phyloP scores from a whole-genome alignment of 2,329 filamentous ascomycete genomes.

The Stachybotrys chartarum region DNA sequence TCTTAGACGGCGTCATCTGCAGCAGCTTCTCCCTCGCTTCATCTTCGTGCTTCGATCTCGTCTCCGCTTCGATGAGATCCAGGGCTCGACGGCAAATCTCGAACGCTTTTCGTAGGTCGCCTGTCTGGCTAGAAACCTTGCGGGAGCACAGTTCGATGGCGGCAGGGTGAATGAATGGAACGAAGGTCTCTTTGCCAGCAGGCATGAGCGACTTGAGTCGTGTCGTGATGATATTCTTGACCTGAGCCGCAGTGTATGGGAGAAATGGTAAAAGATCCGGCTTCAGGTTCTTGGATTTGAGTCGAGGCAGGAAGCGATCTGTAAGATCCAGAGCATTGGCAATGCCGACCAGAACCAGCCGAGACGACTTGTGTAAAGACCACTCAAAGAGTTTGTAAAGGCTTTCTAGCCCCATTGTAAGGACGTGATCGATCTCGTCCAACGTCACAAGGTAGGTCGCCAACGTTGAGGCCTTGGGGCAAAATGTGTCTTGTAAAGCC shows the following conservation, averaged over 20 bases:
- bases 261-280: slow-evolving; percentile 86
- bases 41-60: slow-evolving; percentile 63
- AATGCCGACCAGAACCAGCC: slow-evolving; percentile 80
- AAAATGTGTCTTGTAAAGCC: slow-evolving; percentile 63
- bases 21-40: slow-evolving; percentile 48
- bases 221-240: slow-evolving; percentile 77
- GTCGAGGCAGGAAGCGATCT: slow-evolving; percentile 84
- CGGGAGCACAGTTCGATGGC: slow-evolving; percentile 91
- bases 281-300: slow-evolving; percentile 89
- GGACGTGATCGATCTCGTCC: slow-evolving; percentile 91
- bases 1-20: slow-evolving; percentile 63
- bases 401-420: slow-evolving; percentile 81
- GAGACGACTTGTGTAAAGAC: slow-evolving; percentile 76
- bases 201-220: slow-evolving; percentile 72
- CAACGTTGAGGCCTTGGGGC: slow-evolving; percentile 48
- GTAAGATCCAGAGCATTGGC: slow-evolving; percentile 95
- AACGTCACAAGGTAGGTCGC: slow-evolving; percentile 75
- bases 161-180: slow-evolving; percentile 89
- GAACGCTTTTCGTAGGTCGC: slow-evolving; percentile 90
- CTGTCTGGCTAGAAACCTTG: slow-evolving; percentile 90
- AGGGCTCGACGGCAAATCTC: slow-evolving; percentile 87
- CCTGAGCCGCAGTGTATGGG: slow-evolving; percentile 82
- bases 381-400: slow-evolving; percentile 95
- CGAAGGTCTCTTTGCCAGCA: slow-evolving; percentile 46
- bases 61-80: slow-evolving; percentile 83